phyloP scores from a whole-genome alignment of 306 rosid species.

The Vachellia pachyceras region DNA sequence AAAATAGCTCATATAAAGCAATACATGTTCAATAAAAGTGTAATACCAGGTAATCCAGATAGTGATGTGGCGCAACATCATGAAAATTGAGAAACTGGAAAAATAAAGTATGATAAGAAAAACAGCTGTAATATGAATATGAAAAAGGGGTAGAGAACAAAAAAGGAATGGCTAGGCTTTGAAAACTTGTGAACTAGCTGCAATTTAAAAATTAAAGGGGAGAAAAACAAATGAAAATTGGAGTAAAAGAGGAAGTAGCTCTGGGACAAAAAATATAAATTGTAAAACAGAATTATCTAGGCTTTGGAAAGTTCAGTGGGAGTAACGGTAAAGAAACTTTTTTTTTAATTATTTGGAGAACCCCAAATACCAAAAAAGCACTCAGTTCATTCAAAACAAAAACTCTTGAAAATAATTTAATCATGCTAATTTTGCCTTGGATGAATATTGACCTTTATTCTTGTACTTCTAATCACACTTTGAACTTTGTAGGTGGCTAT shows the following conservation, averaged over 20 bases:
- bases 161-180: background rate
- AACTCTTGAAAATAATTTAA: slow-evolving; percentile 9
- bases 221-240: background rate
- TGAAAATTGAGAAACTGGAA: background rate
- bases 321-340: background rate
- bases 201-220: background rate
- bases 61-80: background rate
- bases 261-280: background rate
- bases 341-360: slow-evolving; percentile 3
- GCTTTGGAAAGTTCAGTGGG: background rate
- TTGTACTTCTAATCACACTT: slow-evolving; percentile 10
- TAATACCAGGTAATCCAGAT: background rate
- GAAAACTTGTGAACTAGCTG: background rate
- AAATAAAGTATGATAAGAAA: background rate
- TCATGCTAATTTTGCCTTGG: slow-evolving; percentile 17
- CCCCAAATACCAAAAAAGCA: background rate
- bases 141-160: background rate
- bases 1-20: background rate
- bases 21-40: background rate
- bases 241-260: background rate
- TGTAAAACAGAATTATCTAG: background rate
- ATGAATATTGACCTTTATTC: slow-evolving; percentile 21
- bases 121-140: background rate
- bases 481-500: slow-evolving; percentile 84
- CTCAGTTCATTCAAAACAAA: background rate